These are phyloP conservation scores for Protostelium mycophagum DNA, from an alignment of 78 protist genomes.

Conservation along the genomic window DNA sequence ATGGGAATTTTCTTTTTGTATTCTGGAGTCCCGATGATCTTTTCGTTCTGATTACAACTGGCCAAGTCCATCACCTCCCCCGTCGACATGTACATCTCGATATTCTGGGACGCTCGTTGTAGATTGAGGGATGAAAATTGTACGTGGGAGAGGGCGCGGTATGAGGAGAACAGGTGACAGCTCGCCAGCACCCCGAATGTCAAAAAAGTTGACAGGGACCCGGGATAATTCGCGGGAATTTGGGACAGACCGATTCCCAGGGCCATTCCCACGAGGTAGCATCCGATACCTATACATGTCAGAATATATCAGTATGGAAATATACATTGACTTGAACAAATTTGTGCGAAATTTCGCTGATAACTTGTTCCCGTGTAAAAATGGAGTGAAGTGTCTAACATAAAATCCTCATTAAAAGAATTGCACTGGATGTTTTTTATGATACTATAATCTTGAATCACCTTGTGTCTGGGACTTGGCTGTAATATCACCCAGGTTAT, in stretches of 20 bases:
- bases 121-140: background rate
- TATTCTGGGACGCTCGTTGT: background rate
- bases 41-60: background rate
- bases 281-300: background rate
- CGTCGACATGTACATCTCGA: background rate
- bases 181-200: background rate
- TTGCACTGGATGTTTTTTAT: no score
- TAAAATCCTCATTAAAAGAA: no score
- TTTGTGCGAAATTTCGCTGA: no score
- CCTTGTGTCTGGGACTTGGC: conserved; percentile 59
- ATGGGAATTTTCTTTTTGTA: background rate
- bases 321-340: no score
- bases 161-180: background rate
- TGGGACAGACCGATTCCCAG: background rate
- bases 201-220: background rate
- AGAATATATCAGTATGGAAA: no score
- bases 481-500: conserved; percentile 59
- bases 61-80: background rate
- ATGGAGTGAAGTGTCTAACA: no score
- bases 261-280: background rate
- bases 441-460: background rate
- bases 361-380: no score
- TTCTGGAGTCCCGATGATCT: background rate
- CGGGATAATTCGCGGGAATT: background rate
- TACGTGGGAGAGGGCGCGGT: background rate